These are phyloP conservation scores for Hapsidospora chrysogenum DNA, from an alignment of 495 filamentous ascomycete species.

Conservation along the genomic window DNA sequence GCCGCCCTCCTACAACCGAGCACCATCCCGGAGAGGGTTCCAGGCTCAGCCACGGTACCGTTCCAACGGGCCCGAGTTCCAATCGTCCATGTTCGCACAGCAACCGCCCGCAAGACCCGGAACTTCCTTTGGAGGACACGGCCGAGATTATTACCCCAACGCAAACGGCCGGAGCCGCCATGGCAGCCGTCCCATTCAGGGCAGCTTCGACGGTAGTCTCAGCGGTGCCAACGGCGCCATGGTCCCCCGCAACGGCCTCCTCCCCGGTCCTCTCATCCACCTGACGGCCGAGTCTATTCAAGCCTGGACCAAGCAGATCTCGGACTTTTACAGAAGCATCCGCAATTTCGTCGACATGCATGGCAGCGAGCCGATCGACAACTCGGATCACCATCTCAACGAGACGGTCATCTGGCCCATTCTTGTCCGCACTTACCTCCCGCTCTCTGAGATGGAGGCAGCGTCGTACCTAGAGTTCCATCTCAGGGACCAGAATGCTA, in stretches of 20 bases:
- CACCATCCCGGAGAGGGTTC: background rate
- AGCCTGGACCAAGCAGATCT: background rate
- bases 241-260: background rate
- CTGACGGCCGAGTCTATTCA: background rate
- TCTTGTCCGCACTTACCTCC: conserved; percentile 1
- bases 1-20: background rate
- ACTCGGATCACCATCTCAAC: background rate
- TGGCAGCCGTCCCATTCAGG: background rate
- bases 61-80: background rate
- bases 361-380: background rate
- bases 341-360: conserved; percentile 3
- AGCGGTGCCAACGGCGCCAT: background rate
- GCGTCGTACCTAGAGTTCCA: conserved; percentile 1
- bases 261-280: background rate
- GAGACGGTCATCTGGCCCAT: conserved; percentile 1
- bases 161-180: too few relatives aligned
- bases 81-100: conserved; percentile 1
- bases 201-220: background rate
- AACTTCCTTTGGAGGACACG: background rate
- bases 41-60: background rate
- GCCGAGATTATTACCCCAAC: background rate
- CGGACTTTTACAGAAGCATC: background rate
- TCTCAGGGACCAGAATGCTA: background rate
- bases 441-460: conserved; percentile 1
- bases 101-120: background rate